These are phyloP conservation scores for Zygoascus hellenicus DNA, from an alignment of 1,139 yeast species.

Conservation along the genomic window DNA sequence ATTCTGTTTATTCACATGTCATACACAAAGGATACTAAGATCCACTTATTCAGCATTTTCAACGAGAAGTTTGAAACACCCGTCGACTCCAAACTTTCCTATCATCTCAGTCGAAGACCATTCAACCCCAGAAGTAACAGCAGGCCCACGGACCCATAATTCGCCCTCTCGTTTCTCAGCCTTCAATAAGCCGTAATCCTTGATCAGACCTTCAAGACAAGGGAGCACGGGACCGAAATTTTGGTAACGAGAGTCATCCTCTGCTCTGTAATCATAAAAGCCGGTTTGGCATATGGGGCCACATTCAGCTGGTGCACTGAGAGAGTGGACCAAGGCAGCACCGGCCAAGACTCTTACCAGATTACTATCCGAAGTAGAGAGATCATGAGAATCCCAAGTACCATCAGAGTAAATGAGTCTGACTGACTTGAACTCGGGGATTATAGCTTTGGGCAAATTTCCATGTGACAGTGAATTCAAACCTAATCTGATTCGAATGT, in stretches of 20 bases:
- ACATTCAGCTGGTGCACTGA: slow-evolving; percentile 28
- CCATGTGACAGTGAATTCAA: slow-evolving; percentile 26
- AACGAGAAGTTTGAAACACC: slow-evolving; percentile 35
- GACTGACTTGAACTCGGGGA: slow-evolving; percentile 26
- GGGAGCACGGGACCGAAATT: slow-evolving; percentile 35
- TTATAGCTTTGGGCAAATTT: slow-evolving; percentile 22
- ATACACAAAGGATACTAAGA: not conserved
- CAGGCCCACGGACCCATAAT: slow-evolving; percentile 27
- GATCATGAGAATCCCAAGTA: slow-evolving; percentile 11
- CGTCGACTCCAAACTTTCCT: slow-evolving; percentile 29
- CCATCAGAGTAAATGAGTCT: slow-evolving; percentile 29
- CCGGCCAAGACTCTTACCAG: slow-evolving; percentile 34
- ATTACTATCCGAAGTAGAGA: slow-evolving; percentile 29
- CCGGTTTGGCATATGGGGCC: slow-evolving; percentile 36
- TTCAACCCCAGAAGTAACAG: slow-evolving; percentile 20
- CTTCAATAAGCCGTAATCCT: slow-evolving; percentile 18
- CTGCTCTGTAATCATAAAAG: slow-evolving; percentile 34
- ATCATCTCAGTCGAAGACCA: slow-evolving; percentile 28
- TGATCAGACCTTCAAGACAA: slow-evolving; percentile 28
- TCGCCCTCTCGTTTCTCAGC: slow-evolving; percentile 23
- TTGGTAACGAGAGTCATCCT: slow-evolving; percentile 15
- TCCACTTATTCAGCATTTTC: not conserved
- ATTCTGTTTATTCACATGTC: not conserved
- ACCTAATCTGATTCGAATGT: slow-evolving; percentile 22
- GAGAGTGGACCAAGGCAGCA: slow-evolving; percentile 32